Evolutionary conservation across 2,329 filamentous ascomycete genomes (phyloP).

Genomic region (Sclerotinia sclerotiorum): DNA sequence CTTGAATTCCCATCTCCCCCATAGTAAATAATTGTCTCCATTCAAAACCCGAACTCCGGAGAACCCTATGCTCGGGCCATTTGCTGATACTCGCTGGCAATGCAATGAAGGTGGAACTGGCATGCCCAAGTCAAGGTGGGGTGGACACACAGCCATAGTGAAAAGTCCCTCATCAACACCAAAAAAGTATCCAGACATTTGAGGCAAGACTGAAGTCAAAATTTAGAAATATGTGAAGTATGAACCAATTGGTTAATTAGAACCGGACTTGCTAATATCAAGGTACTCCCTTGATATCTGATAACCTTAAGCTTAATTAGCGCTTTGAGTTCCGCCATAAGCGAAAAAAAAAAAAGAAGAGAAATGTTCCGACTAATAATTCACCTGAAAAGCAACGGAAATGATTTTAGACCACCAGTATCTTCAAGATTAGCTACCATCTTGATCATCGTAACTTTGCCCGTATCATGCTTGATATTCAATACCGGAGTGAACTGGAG

Average conservation of each 20-base stretch:
- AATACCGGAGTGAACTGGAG: not conserved
- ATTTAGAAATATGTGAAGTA: conserved; percentile 39
- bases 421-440: not conserved
- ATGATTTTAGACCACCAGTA: not conserved
- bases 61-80: conserved; percentile 14
- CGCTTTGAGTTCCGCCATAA: conserved; percentile 32
- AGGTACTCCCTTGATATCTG: not conserved
- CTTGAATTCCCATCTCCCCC: not conserved
- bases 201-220: conserved; percentile 46
- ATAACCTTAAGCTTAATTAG: conserved; percentile 17
- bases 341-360: conserved; percentile 17
- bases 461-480: not conserved
- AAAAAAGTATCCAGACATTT: conserved; percentile 55
- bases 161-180: conserved; percentile 53
- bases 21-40: not conserved
- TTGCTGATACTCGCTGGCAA: conserved; percentile 13
- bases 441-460: not conserved
- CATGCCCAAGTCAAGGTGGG: conserved; percentile 42
- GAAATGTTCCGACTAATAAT: conserved; percentile 4
- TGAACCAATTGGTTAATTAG: not conserved
- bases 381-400: not conserved
- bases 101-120: conserved; percentile 34
- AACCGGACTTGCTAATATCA: conserved; percentile 31
- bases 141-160: conserved; percentile 45
- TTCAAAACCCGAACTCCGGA: not conserved